Conservation (phyloP, 1,139 yeast species). For the Casaregolazyma lundiana region DNA sequence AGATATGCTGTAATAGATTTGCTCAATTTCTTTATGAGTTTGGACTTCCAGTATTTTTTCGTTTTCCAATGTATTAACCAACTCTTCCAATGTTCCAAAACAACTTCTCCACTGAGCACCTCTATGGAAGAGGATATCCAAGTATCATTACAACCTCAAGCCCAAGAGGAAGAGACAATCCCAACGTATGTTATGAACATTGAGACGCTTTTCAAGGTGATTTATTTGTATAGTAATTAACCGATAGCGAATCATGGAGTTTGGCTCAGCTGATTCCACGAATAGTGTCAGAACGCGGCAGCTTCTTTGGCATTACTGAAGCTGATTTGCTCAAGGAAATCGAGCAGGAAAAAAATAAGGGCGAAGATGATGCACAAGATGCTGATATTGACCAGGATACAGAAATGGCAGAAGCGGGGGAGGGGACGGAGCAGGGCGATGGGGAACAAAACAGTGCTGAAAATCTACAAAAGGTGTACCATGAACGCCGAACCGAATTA, state of each 20-base stretch:
- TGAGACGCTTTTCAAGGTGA: too few relatives aligned
- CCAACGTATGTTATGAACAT: constrained; percentile 4
- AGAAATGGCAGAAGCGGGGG: constrained; percentile 13
- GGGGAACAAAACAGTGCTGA: constrained; percentile 20
- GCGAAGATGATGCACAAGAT: constrained; percentile 6
- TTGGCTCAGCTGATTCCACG: constrained; percentile 41
- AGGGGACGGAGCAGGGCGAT: constrained; percentile 15
- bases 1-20: background rate
- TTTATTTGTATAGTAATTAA: background rate
- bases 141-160: constrained; percentile 8
- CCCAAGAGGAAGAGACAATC: constrained; percentile 6
- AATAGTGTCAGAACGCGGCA: constrained; percentile 44
- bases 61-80: background rate
- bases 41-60: background rate
- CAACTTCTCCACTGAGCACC: too few relatives aligned
- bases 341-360: constrained; percentile 18
- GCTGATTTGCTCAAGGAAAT: constrained; percentile 48
- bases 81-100: background rate
- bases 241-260: constrained; percentile 22
- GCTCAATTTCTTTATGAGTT: too few relatives aligned
- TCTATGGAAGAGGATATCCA: constrained; percentile 4
- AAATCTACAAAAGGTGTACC: constrained; percentile 46
- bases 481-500: constrained; percentile 53
- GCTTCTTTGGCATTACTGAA: constrained; percentile 52
- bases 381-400: constrained; percentile 10